A percentile compares a stretch with the other conserved stretches of the same genome.
Evolutionary conservation across 2,329 filamentous ascomycete species (phyloP).

Genomic region (Setomelanomma holmii): DNA sequence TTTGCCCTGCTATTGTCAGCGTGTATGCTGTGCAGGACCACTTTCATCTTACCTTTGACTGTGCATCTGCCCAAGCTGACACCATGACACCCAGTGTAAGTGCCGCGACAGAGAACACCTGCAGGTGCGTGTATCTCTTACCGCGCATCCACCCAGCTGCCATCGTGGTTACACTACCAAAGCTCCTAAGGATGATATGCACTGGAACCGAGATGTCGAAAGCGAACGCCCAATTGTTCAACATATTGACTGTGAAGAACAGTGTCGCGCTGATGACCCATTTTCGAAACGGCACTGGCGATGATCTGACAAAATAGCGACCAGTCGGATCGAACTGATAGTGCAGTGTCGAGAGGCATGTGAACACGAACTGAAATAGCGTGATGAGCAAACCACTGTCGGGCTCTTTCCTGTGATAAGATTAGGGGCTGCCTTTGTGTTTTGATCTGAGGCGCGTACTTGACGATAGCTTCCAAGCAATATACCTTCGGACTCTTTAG

Average conservation of each 20-base stretch:
- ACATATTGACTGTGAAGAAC: conserved; percentile 91
- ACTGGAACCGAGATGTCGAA: conserved; percentile 96
- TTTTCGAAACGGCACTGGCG: conserved; percentile 80
- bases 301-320: conserved; percentile 76
- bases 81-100: conserved; percentile 86
- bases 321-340: conserved; percentile 60
- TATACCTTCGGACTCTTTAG: conserved; percentile 71
- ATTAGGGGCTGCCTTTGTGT: conserved; percentile 17
- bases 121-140: conserved; percentile 80
- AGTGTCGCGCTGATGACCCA: conserved; percentile 90
- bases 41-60: conserved; percentile 79
- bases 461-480: conserved; percentile 91
- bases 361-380: conserved; percentile 62
- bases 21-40: conserved; percentile 5
- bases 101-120: conserved; percentile 80
- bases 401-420: conserved; percentile 72
- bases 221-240: conserved; percentile 98
- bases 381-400: conserved; percentile 76
- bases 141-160: conserved; percentile 85
- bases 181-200: conserved; percentile 94
- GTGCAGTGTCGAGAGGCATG: conserved; percentile 65
- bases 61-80: conserved; percentile 88
- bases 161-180: conserved; percentile 96
- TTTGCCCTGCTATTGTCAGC: conserved; percentile 49
- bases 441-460: conserved; percentile 63